Evolutionary conservation across 805 yeast species (phyloP), one percentile per base, ranked within the genome.

Genomic region (Pichia nakasei): DNA sequence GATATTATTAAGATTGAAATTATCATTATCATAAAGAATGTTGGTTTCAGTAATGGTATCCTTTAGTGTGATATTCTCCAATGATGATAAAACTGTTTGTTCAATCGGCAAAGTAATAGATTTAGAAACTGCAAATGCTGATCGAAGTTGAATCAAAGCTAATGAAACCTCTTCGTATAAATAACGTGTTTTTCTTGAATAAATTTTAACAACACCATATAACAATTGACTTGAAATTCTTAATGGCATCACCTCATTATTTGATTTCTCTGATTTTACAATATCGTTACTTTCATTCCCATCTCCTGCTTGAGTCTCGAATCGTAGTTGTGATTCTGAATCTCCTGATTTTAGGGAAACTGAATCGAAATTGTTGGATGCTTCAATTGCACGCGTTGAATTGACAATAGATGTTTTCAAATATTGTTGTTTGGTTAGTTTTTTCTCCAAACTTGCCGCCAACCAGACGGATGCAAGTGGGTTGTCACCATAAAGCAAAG

Each of bases 381-480:
- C 69, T 35, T 75, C 79, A 52, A 84, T 78, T 20, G 85, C 87
- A 48, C 72, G 68, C 24, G 82, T 75, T 17, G 89, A 81, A 47
- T 78, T 73, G 13, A 74, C 58, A 46, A 89, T 80, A 53, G 84
- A 76, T 13, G 96, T 82, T 53, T 75, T 80, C 39, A 86, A 67
- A 37, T 82, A 68, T 57, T 85, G 91, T 42, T 76, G 77, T 53
- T 82, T 82, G 36, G 88, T 73, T 29, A 85, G 72, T 52, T 80
- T 82, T 54, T 78, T 77, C 53, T 88, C 95, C 63, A 88, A 73
- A 58, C 85, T 88, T 19, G 96, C 91, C 9, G 96, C 96, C 38
- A 88, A 69, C 96, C 96, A 88, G 9, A 87, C 88, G 51, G 82
- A 85, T 3, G 94, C 95, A 48, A 88, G 67, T 1, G 95, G 95